Base-by-base conservation (phyloP, 192 early-diverging fungal species). In the Backusella circina region DNA sequence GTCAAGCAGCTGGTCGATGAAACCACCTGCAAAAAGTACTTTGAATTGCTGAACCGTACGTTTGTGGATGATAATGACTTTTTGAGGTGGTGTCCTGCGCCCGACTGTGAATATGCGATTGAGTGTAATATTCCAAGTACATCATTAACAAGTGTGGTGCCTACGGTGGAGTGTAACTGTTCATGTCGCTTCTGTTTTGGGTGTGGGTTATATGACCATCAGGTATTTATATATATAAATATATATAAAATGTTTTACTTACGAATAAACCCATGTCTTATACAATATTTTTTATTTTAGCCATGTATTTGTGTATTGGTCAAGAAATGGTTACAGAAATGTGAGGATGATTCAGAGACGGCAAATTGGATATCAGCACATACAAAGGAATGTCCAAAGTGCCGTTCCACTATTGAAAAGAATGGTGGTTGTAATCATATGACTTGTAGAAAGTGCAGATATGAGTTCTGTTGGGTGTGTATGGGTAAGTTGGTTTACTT, bases 351-450 rank as follows among this genome's bases (percentile, higher is more conserved):
- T 79, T 96, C 95, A 15, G 96, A 99, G 82, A 98, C 97, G 15
- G 90, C 96, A 28, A 98, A 98, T 81, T 99, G 97, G 97, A 95
- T 98, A 72, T 92, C 91, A 38, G 95, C 91, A 23, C 89, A 95
- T 86, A 96, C 95, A 35, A 98, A 99, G 82, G 96, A 98, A 80
- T 99, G 98, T 83, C 83, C 93, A 30, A 95, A 96, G 80, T 99
- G 98, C 86, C 86, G 90, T 74, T 89, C 95, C 18, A 96, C 93
- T 0, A 99, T 99, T 77, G 98, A 99, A 83, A 99, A 99, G 88
- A 99, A 99, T 81, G 98, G 98, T 68, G 98, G 98, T 16, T 99
- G 98, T 87, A 99, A 99, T 84, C 98, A 99, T 80, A 99, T 99
- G 98, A 98, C 95, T 1, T 99, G 98, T 84, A 90, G 93, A 75